Conservation (phyloP, 2,329 filamentous ascomycete genomes). For the Hypocrella siamensis region DNA sequence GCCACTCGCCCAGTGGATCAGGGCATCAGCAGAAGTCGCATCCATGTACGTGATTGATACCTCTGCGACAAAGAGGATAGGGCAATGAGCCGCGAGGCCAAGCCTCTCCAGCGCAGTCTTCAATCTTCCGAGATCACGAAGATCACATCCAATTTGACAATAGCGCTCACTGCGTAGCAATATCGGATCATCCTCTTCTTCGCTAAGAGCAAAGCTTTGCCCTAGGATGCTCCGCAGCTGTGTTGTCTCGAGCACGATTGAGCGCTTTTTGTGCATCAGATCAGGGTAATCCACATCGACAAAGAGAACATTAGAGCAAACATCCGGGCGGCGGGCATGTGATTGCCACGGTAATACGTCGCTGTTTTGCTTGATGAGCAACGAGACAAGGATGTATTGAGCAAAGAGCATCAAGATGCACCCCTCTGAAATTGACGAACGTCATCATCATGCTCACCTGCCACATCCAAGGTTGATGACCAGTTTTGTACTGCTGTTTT, state of each 20-base stretch:
- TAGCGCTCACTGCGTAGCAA: constrained; percentile 56
- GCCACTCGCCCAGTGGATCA: constrained; percentile 64
- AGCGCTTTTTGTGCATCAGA: constrained; percentile 59
- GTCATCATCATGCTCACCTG: constrained; percentile 44
- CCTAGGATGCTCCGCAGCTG: constrained; percentile 32
- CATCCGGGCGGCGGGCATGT: constrained; percentile 46
- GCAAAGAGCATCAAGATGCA: neutral
- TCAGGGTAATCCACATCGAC: constrained; percentile 79
- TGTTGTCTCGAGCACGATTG: constrained; percentile 47
- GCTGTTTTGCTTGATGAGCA: constrained; percentile 26
- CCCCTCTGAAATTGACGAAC: neutral
- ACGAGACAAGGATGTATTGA: neutral
- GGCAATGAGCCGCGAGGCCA: constrained; percentile 39
- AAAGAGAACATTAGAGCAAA: constrained; percentile 47
- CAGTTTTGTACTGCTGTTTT: constrained; percentile 48
- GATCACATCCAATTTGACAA: constrained; percentile 65
- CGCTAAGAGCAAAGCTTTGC: constrained; percentile 14
- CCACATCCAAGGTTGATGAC: constrained; percentile 80
- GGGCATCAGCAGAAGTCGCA: constrained; percentile 49
- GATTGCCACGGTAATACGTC: constrained; percentile 81
- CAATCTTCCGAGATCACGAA: constrained; percentile 50
- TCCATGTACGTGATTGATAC: constrained; percentile 90
- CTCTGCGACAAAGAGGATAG: constrained; percentile 71
- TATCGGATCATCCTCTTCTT: constrained; percentile 26
- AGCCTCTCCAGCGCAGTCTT: constrained; percentile 41